Evolutionary conservation across 306 rosid genomes (phyloP), one percentile per base, ranked within the genome.

Genomic region (Pyrus pyrifolia): DNA sequence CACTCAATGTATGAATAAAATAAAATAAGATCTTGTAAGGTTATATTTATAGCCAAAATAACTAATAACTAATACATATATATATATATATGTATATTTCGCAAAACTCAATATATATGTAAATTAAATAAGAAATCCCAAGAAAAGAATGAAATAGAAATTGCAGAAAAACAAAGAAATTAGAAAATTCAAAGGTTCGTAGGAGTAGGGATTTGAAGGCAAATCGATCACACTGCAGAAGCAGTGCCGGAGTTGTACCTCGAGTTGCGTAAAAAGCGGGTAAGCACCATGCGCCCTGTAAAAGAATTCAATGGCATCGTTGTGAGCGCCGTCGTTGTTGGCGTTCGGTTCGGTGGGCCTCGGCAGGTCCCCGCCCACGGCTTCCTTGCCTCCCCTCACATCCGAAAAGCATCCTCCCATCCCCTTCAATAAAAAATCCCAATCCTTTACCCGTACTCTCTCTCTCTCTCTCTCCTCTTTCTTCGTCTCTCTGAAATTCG

Each of bases 321-420:
- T 93, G 12, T 13, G 38, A 21, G 49, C 64, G 49, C 11, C 61
- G 68, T 30, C 55, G 64, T 19, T 1, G 3, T 8, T 44, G 30
- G 67, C 12, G 14, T 38, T 19, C 45, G 49, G 40, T 13, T 18
- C 22, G 7, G 33, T 67, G 9, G 86, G 72, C 40, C 70, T 79
- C 29, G 38, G 74, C 19, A 30, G 83, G 61, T 49, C 64, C 68
- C 83, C 93, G 1, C 97, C 96, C 4, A 91, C 85, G 0, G 84
- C 96, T 4, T 84, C 81, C 68, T 81, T 83, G 4, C 91, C 98
- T 29, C 95, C 98, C 23, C 77, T 49, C 52, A 80, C 31, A 60
- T 93, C 98, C 2, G 98, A 90, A n/a, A 78, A 79, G 42, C 97
- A 92, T 5, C 85, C 84, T 53, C 97, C 97, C 93, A 92, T 88